Percentiles rank a stretch among this genome's conserved stretches.
phyloP scores from a whole-genome alignment of 768 basidiomycete genomes.

The Suillus brevipes region DNA sequence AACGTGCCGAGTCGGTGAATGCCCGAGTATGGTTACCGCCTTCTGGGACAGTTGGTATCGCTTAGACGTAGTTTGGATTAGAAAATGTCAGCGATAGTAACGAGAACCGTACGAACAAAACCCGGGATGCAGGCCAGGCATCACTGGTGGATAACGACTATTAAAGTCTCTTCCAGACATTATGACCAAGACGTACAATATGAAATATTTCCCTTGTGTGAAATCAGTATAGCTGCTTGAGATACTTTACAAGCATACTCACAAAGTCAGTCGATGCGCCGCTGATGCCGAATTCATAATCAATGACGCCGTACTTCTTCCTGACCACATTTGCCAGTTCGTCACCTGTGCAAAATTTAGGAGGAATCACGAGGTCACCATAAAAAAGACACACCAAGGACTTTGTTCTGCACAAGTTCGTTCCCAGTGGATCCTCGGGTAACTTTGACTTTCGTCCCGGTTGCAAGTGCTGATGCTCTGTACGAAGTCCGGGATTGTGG shows the following conservation, averaged over 20 bases:
- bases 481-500: neutral
- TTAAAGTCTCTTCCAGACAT: neutral
- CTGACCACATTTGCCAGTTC: constrained; percentile 64
- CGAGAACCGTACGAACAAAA: constrained; percentile 38
- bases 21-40: constrained; percentile 79
- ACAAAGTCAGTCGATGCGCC: constrained; percentile 85
- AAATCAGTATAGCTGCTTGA: neutral
- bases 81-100: neutral
- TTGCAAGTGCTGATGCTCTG: constrained; percentile 69
- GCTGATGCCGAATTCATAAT: constrained; percentile 66
- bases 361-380: neutral
- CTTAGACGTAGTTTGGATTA: constrained; percentile 35
- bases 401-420: constrained; percentile 70
- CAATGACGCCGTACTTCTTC: constrained; percentile 61
- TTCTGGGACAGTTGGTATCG: constrained; percentile 69
- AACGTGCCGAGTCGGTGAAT: constrained; percentile 66
- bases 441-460: constrained; percentile 57
- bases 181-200: constrained; percentile 49
- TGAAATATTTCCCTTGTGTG: constrained; percentile 52
- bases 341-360: constrained; percentile 41
- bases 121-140: constrained; percentile 74
- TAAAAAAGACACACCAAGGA: constrained; percentile 45
- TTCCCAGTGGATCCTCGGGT: constrained; percentile 35
- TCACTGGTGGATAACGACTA: constrained; percentile 30
- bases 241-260: constrained; percentile 26